phyloP scores from a whole-genome alignment of 441 rosid genomes.

The Lepidium campestre region DNA sequence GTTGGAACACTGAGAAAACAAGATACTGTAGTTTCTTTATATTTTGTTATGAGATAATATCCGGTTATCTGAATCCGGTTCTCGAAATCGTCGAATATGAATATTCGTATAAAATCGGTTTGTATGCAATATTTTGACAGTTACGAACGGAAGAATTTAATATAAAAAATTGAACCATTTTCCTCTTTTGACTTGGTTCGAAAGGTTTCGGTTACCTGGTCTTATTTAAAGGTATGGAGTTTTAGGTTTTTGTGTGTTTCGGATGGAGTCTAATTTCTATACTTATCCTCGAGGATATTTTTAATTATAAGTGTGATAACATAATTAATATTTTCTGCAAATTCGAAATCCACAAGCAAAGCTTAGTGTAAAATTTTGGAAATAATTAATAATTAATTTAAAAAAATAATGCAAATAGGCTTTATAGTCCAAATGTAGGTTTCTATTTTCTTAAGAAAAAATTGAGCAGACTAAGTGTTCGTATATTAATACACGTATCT shows the following conservation, averaged over 20 bases:
- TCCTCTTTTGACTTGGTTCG: background rate
- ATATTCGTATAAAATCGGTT: background rate
- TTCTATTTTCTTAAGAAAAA: conserved; percentile 18
- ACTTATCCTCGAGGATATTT: background rate
- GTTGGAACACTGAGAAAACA: background rate
- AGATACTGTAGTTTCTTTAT: background rate
- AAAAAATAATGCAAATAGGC: background rate
- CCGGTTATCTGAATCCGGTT: background rate
- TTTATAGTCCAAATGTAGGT: conserved; percentile 17
- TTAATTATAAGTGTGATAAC: background rate
- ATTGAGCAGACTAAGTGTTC: conserved; percentile 2
- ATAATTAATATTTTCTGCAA: conserved; percentile 8
- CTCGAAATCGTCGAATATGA: background rate
- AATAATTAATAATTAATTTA: conserved; percentile 6
- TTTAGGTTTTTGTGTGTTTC: conserved; percentile 8
- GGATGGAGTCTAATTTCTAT: conserved; percentile 8
- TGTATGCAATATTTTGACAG: background rate
- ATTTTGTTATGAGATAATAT: background rate
- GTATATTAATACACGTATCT: conserved; percentile 24
- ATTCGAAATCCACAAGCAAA: conserved; percentile 18
- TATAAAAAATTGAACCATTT: background rate
- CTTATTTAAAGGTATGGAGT: background rate
- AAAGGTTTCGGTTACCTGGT: background rate
- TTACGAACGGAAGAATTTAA: background rate
- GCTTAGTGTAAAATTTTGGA: conserved; percentile 1